Percentiles rank a stretch among this genome's conserved stretches.
phyloP scores from a whole-genome alignment of 768 basidiomycete species.

The Naganishia antarctica region DNA sequence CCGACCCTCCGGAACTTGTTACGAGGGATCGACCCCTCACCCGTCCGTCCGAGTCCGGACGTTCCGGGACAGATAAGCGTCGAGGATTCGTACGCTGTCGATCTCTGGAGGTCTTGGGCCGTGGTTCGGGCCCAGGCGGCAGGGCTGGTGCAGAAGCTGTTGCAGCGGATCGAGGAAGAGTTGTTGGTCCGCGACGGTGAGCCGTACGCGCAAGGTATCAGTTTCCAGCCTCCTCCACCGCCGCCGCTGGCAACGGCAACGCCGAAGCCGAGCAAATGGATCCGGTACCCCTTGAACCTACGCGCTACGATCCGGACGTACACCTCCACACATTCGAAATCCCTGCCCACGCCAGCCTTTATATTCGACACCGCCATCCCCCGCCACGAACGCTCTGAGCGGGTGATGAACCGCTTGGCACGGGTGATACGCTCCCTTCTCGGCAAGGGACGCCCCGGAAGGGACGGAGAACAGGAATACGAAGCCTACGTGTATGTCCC shows the following conservation, averaged over 20 bases:
- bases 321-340: slow-evolving; percentile 9
- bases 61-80: slow-evolving; percentile 30
- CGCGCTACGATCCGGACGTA: slow-evolving; percentile 25
- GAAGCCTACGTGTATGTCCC: slow-evolving; percentile 28
- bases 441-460: neutral
- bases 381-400: slow-evolving; percentile 3
- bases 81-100: slow-evolving; percentile 30
- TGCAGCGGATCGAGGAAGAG: slow-evolving; percentile 32
- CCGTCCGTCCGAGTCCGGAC: slow-evolving; percentile 27
- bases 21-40: slow-evolving; percentile 22
- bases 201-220: neutral
- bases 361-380: slow-evolving; percentile 10
- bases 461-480: neutral
- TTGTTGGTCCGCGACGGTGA: slow-evolving; percentile 9
- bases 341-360: slow-evolving; percentile 13
- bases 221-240: neutral
- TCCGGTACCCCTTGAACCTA: slow-evolving; percentile 25
- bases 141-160: slow-evolving; percentile 17
- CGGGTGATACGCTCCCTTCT: slow-evolving; percentile 10
- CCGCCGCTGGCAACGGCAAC: no score
- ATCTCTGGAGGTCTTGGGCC: neutral
- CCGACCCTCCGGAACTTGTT: slow-evolving; percentile 28
- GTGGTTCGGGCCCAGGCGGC: slow-evolving; percentile 10
- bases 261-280: slow-evolving; percentile 8
- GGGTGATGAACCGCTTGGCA: slow-evolving; percentile 8